Base-by-base conservation (phyloP, 805 yeast species). In the Cyberlindnera euphorbiiphila region DNA sequence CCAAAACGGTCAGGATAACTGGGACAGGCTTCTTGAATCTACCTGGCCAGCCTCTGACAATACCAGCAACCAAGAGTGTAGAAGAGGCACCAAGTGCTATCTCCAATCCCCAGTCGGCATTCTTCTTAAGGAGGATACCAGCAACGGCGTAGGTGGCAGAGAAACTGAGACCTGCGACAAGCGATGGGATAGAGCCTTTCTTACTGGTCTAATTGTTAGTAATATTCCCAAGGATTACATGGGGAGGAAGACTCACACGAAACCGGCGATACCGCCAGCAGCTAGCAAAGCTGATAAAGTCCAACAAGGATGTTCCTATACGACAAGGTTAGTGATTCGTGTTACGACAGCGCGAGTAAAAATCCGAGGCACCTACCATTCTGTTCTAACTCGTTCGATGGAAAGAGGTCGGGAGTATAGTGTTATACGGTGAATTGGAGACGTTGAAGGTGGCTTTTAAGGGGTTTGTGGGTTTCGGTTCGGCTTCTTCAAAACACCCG, bases 41-140 rank as follows among this genome's bases (percentile, higher is more conserved):
- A 8, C 77, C 68, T 24, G 78, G 76, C 37, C 75, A 43, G 8
- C 86, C 78, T 54, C 97, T 74, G 23, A 78, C 74, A n/a, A 82
- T 49, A 20, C 94, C 88, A 8, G 91, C 89, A 27, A 72, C 71
- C 9, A 82, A 60, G 50, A 89, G 70, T 13, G 84, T 53, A 2
- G 77, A 50, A 5, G 94, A 81, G 2, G 89, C 74, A 10, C 78
- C 82, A 38, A 88, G 63, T 0, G 96, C 95, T 13, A 83, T 57
- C 57, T 85, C 89, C 47, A 89, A 69, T 29, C 96, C 96, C 62
- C 75, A 76, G 55, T 85, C 88, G 43, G 76, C 78, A 57, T 86
- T 85, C 37, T 79, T 65, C 47, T 75, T 72, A 44, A 87, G 65
- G 47, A 89, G 68, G 61, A 86, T 85, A 13, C 95, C 91, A 3